Base-by-base conservation (phyloP, 106 monocot species). In the Xerophyta viscosa region DNA sequence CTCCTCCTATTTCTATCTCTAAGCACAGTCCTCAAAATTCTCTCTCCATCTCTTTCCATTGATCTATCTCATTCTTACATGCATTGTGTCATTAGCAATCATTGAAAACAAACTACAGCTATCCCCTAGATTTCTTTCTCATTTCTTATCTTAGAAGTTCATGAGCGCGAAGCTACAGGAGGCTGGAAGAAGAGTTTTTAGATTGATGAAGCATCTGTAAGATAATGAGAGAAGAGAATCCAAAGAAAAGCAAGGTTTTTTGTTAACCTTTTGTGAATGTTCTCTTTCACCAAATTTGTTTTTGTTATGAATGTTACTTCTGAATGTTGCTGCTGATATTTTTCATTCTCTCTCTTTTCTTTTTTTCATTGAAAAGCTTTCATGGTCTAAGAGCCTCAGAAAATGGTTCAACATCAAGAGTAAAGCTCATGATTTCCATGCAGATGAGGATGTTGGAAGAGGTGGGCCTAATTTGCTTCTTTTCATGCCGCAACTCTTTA, bases 401-500 rank as follows among this genome's bases (percentile, higher is more conserved):
- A 94, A 84, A 70, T 94, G 88, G 94, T 94, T 94, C 84, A 94
- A 88, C 67, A 81, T 88, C 71, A 94, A 84, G 75, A 84, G 61
- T 74, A 94, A 88, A 76, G 67, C 81, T 11, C 77, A 81, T 66
- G 84, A 94, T 53, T 88, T 88, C 47, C 84, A 88, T 62, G 77
- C 84, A 41, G 88, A 94, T 81, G 70, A 69, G 44, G 74, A 52
- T 60, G 66, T 60, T 58, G 69, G 59, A 8, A 65, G 64, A 84
- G 93, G 93, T 94, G 37, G n/a, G 33, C 23, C 52, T 0, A 17
- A 2, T 23, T 48, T 63, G 31, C 24, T 57, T 47, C 12, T 28
- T 39, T 51, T 48, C 24, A 23, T 44, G 1, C 41, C 28, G 6
- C 39, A 39, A 39, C 12, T 64, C 51, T 42, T 57, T 45, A 27